These are phyloP conservation scores for Ceratocystis albifundus DNA, from an alignment of 2,329 filamentous ascomycete genomes.

Conservation along the genomic window DNA sequence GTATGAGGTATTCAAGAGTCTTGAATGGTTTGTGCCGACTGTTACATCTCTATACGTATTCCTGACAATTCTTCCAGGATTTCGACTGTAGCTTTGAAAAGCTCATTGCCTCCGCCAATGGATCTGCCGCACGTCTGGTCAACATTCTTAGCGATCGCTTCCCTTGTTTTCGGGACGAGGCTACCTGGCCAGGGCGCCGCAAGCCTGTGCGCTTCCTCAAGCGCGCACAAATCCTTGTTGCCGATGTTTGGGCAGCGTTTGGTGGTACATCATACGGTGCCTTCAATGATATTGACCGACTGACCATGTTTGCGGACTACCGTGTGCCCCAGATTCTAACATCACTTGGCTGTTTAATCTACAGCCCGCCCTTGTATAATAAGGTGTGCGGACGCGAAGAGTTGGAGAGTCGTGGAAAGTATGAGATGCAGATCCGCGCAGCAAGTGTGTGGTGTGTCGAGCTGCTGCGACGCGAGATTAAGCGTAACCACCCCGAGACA, in stretches of 20 bases:
- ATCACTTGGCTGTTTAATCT: constrained; percentile 68
- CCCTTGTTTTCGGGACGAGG: constrained; percentile 73
- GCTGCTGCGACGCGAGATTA: constrained; percentile 70
- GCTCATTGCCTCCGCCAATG: constrained; percentile 60
- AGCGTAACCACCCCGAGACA: constrained; percentile 57
- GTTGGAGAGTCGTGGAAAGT: constrained; percentile 59
- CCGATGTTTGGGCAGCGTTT: constrained; percentile 94
- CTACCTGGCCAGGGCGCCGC: constrained; percentile 57
- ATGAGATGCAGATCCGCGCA: constrained; percentile 78
- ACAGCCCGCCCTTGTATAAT: constrained; percentile 66
- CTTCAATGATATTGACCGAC: constrained; percentile 83
- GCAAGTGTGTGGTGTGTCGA: constrained; percentile 97
- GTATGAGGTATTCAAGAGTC: constrained; percentile 46
- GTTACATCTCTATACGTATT: background rate
- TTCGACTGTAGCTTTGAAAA: constrained; percentile 64
- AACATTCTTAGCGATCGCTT: constrained; percentile 78
- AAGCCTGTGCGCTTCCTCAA: constrained; percentile 73
- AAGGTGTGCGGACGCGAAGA: constrained; percentile 53
- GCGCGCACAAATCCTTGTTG: constrained; percentile 88
- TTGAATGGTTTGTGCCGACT: background rate
- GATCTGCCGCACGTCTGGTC: constrained; percentile 73
- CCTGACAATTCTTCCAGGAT: constrained; percentile 39
- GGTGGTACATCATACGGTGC: constrained; percentile 65
- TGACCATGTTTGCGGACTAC: constrained; percentile 99
- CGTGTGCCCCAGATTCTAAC: constrained; percentile 89